Conservation (phyloP, 164 flowering plant species). For the Piper longum region DNA sequence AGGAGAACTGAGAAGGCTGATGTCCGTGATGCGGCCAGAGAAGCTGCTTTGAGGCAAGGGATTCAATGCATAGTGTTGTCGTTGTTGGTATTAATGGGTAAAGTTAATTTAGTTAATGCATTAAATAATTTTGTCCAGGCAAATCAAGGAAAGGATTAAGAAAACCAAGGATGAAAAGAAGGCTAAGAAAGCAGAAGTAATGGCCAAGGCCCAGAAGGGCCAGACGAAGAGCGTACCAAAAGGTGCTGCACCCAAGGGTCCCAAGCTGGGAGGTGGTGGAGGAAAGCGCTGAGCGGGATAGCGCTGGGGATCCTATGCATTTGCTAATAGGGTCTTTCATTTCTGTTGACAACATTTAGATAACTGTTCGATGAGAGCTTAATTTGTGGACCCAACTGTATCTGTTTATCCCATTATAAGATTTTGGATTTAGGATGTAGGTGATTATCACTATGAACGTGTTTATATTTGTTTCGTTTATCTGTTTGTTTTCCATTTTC, state of each 20-base stretch:
- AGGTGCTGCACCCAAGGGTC: constrained; percentile 27
- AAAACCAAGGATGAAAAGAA: constrained; percentile 19
- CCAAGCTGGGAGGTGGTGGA: constrained; percentile 43
- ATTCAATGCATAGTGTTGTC: not conserved
- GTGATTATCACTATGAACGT: no score
- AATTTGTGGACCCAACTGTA: no score
- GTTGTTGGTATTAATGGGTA: not conserved
- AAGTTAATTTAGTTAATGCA: not conserved
- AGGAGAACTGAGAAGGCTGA: constrained; percentile 34
- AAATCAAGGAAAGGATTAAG: constrained; percentile 20
- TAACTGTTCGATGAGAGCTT: no score
- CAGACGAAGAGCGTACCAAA: constrained; percentile 26
- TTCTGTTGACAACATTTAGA: no score
- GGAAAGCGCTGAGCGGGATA: constrained; percentile 24
- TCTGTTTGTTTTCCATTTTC: no score
- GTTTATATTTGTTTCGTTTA: no score
- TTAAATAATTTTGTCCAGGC: constrained; percentile 1
- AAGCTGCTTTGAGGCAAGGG: constrained; percentile 4
- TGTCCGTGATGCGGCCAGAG: constrained; percentile 38
- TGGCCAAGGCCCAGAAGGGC: constrained; percentile 21
- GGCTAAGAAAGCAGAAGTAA: constrained; percentile 24
- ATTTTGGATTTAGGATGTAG: no score
- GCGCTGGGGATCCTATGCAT: no score
- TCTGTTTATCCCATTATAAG: no score
- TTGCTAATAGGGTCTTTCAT: no score